These are phyloP conservation scores for Coemansia sp. DNA, from an alignment of 192 early-diverging fungal genomes.

Conservation along the genomic window DNA sequence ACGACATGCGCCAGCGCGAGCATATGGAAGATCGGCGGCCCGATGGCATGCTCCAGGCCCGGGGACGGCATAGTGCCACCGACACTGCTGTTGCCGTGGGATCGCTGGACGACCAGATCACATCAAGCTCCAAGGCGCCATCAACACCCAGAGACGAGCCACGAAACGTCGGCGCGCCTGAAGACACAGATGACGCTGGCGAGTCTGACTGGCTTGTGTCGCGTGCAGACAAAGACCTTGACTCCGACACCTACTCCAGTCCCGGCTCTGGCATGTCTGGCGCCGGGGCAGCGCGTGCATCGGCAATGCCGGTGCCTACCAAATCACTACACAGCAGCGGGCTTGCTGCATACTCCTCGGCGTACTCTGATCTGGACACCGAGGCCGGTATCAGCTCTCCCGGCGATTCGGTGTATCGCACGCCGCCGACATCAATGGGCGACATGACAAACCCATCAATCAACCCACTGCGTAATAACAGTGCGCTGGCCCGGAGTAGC, in stretches of 20 bases:
- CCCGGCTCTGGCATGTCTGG: slow-evolving; percentile 25
- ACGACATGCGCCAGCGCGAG: slow-evolving; percentile 5
- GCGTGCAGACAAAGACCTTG: slow-evolving; percentile 15
- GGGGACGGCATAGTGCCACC: slow-evolving; percentile 17
- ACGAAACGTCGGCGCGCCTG: slow-evolving; percentile 13
- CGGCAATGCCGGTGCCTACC: slow-evolving; percentile 8
- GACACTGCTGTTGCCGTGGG: slow-evolving; percentile 45
- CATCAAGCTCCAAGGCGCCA: slow-evolving; percentile 26
- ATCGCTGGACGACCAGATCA: slow-evolving; percentile 33
- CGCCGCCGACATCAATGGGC: slow-evolving; percentile 50
- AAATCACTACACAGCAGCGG: slow-evolving; percentile 24
- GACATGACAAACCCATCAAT: slow-evolving; percentile 25
- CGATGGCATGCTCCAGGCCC: background rate
- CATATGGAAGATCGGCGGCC: slow-evolving; percentile 2
- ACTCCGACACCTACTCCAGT: slow-evolving; percentile 24
- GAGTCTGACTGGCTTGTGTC: slow-evolving; percentile 46
- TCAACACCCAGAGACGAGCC: slow-evolving; percentile 17
- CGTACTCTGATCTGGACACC: slow-evolving; percentile 47
- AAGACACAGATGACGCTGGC: slow-evolving; percentile 18
- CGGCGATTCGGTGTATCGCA: slow-evolving; percentile 52
- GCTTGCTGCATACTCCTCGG: slow-evolving; percentile 27
- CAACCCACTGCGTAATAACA: slow-evolving; percentile 6
- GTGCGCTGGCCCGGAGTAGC: slow-evolving; percentile 7
- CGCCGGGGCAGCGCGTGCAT: slow-evolving; percentile 4
- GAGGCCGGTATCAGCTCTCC: slow-evolving; percentile 49